Evolutionary conservation across 257 asterid genomes (phyloP).

Genomic region (Petunia secreta): DNA sequence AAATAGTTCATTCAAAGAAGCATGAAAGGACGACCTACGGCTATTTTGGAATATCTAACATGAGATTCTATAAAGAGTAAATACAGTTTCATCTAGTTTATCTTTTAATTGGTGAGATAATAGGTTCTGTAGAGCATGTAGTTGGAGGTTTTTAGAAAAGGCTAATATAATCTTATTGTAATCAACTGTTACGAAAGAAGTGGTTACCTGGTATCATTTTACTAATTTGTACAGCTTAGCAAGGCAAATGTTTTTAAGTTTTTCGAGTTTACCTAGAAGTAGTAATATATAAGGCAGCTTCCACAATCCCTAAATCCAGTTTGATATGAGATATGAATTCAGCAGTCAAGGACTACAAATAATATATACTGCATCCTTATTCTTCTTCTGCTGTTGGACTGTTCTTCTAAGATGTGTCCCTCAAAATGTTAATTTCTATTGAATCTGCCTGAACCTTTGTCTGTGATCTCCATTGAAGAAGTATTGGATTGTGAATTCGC

Average conservation of each 20-base stretch:
- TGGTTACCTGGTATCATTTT: too few relatives aligned
- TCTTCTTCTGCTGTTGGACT: too few relatives aligned
- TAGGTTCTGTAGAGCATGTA: not conserved
- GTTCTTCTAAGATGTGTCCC: too few relatives aligned
- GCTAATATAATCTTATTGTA: not conserved
- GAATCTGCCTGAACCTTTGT: not conserved
- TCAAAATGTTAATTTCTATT: not conserved
- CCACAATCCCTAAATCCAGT: too few relatives aligned
- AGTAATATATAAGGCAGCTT: too few relatives aligned
- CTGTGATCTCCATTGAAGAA: not conserved
- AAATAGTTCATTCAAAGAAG: not conserved
- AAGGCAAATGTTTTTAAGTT: too few relatives aligned
- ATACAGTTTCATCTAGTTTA: conserved; percentile 1
- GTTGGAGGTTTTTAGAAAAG: not conserved
- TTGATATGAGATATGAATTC: too few relatives aligned
- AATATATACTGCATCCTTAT: too few relatives aligned
- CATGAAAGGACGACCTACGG: not conserved
- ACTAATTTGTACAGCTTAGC: too few relatives aligned
- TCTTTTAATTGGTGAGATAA: not conserved
- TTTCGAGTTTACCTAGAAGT: too few relatives aligned
- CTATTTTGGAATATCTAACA: conserved; percentile 5
- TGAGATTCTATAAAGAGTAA: conserved; percentile 2
- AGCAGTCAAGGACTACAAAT: too few relatives aligned
- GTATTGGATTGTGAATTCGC: not conserved
- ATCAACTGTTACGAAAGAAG: not conserved